phyloP scores from a whole-genome alignment of 805 yeast species.

The Nakazawaea ambrosiae region DNA sequence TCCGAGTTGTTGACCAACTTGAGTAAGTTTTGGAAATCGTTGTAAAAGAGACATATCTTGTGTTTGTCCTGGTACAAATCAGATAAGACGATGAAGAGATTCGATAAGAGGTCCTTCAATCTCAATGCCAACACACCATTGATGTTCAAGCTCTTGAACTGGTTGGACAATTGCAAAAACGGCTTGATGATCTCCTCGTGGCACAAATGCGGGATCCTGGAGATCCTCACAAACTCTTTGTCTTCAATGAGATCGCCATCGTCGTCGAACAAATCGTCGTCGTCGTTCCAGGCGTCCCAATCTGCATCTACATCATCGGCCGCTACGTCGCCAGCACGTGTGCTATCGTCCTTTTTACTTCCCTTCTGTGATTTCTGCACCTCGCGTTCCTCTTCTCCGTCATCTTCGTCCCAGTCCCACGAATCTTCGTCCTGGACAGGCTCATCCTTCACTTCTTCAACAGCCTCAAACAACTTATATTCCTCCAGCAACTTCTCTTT shows the following conservation, averaged over 20 bases:
- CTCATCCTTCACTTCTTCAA: background rate
- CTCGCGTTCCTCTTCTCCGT: conserved; percentile 8
- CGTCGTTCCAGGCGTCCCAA: conserved; percentile 21
- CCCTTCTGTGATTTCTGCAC: conserved; percentile 5
- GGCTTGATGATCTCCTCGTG: conserved; percentile 18
- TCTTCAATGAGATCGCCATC: background rate
- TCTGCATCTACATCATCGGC: conserved; percentile 13
- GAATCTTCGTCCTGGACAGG: too few species aligned
- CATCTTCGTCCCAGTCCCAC: conserved; percentile 10
- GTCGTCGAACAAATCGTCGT: conserved; percentile 21
- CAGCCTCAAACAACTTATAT: background rate
- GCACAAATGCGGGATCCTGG: conserved; percentile 6
- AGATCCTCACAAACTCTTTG: conserved; percentile 10
- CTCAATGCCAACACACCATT: conserved; percentile 17
- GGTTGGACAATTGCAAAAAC: conserved; percentile 8
- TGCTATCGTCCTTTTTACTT: background rate
- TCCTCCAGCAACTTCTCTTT: background rate
- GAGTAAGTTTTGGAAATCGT: conserved; percentile 22
- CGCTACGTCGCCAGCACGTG: conserved; percentile 3
- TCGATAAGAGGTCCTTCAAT: conserved; percentile 19
- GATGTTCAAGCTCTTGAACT: conserved; percentile 15
- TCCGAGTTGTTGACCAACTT: conserved; percentile 14
- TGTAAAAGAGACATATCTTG: conserved; percentile 21
- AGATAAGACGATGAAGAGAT: conserved; percentile 19
- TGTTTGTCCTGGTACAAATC: conserved; percentile 15